Evolutionary conservation across 2,329 filamentous ascomycete species (phyloP).

Genomic region (Colletotrichum paranaense): DNA sequence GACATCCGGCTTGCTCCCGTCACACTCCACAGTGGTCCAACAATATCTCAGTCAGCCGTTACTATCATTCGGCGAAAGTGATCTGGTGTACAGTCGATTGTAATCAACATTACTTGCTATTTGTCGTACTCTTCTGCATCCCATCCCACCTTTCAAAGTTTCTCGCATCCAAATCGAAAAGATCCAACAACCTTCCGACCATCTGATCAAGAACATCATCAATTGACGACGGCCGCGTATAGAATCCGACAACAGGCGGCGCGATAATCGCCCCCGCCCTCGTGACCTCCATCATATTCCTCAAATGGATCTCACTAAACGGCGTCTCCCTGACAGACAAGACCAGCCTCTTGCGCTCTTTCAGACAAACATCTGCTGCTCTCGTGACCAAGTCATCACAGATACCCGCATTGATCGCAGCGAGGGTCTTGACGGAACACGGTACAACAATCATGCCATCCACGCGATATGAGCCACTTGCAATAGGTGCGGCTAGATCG

Average conservation of each 20-base stretch:
- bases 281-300: slow-evolving; percentile 55
- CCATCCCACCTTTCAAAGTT: slow-evolving; percentile 53
- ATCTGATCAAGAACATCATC: slow-evolving; percentile 57
- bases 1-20: too few species aligned
- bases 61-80: too few species aligned
- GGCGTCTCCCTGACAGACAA: slow-evolving; percentile 57
- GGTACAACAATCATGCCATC: slow-evolving; percentile 61
- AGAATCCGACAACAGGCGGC: slow-evolving; percentile 57
- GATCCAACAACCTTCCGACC: slow-evolving; percentile 58
- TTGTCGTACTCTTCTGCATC: slow-evolving; percentile 24
- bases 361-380: slow-evolving; percentile 58
- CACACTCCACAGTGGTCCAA: too few species aligned
- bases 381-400: slow-evolving; percentile 58
- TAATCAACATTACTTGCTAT: not conserved
- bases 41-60: too few species aligned
- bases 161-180: slow-evolving; percentile 53
- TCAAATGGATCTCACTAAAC: slow-evolving; percentile 57
- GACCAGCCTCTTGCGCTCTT: slow-evolving; percentile 53
- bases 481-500: slow-evolving; percentile 57
- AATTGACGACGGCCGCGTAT: slow-evolving; percentile 50
- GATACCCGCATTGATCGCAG: slow-evolving; percentile 52
- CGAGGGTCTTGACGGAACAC: slow-evolving; percentile 61
- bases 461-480: slow-evolving; percentile 54
- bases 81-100: too few species aligned
- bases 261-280: slow-evolving; percentile 54